Base-by-base conservation (phyloP, 805 yeast genomes). In the Myxozyma kluyveri region DNA sequence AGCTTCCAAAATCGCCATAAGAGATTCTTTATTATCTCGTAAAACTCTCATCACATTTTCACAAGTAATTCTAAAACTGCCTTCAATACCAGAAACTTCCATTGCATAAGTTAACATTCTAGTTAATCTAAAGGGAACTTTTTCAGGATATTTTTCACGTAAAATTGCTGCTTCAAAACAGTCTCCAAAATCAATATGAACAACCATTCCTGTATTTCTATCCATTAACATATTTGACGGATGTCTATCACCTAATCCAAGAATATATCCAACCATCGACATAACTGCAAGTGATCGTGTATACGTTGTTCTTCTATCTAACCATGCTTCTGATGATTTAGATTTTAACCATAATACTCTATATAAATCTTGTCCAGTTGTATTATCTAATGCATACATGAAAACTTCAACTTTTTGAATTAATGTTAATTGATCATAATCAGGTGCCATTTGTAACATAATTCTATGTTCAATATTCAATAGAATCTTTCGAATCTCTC, bases 21-120 rank as follows among this genome's bases (percentile, higher is more conserved):
- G 77, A 0, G 98, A 93, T 68, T 95, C 99, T 61, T 88, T 88
- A 69, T 93, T 93, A 59, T 86, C 95, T 59, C 99, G 77, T 47
- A 93, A 72, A 1, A 95, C 95, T 56, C 95, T 77, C 97, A 95
- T 91, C 2, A 93, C 99, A 69, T 91, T 90, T 65, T 93, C 98
- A 69, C 97, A 87, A 0, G 98, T 90, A 36, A 93, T 90, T 63
- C 98, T 78, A 77, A 88, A 93, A 32, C 96, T 87, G 2, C 99
- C 99, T 69, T 93, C 98, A 57, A 93, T 89, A 5, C 99, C 99
- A 70, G 96, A 86, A 2, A 93, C 98, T 68, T 95, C 99, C 97
- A 93, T 91, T 0, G 98, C 99, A 68, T 89, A 89, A 21, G 95
- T 89, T 59, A 95, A 75, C 99, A 93, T 93, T 69, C 99, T 76